Evolutionary conservation across 23 red algal species (phyloP), one percentile per base, ranked within the genome.

Genomic region (Gracilariopsis chorda): DNA sequence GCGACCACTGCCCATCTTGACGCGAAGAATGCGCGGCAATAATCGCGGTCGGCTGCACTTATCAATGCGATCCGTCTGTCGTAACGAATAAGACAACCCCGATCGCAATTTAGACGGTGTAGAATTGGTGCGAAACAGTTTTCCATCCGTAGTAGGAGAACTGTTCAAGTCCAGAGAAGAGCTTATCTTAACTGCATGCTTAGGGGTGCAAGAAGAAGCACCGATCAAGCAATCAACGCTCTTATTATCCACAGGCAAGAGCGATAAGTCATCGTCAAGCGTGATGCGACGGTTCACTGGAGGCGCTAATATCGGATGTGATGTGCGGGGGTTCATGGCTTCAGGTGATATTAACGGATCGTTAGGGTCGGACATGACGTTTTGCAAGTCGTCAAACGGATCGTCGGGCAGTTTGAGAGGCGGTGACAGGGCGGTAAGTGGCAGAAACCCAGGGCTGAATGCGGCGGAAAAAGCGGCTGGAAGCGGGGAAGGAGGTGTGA

Each of bases 1-100:
- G 13, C 63, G 30, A 7, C 63, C 63, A 9, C 14, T 70, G 39
- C 63, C 63, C 63, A 70, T 70, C 63, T 70, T 70, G 63, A 70
- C 63, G 63, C 63, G 63, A 70, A 70, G 63, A 70, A 70, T 70
- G 33, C 63, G 63, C 63, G 63, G 63, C 20, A 70, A 20, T n/a
- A n/a, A n/a, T 41, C 63, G 33, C 33, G 63, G 63, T 10, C 63
- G 63, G 43, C 63, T 70, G 29, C 43, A 70, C 63, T 70, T 70
- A 42, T 70, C 63, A 19, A 70, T 70, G 35, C 43, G 39, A 37
- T 70, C 63, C 63, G 63, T 42, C 43, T 70, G 39, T 33, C 63
- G 63, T 42, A 70, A 70, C 23, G 63, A 70, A n/a, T n/a, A n/a
- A n/a, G 35, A 33, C 14, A 70, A 42, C 12, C 35, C 63, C 39